A percentile compares a stretch with the other conserved stretches of the same genome.
phyloP scores from a whole-genome alignment of 2,329 filamentous ascomycete genomes.

The Pseudogymnoascus sp. region DNA sequence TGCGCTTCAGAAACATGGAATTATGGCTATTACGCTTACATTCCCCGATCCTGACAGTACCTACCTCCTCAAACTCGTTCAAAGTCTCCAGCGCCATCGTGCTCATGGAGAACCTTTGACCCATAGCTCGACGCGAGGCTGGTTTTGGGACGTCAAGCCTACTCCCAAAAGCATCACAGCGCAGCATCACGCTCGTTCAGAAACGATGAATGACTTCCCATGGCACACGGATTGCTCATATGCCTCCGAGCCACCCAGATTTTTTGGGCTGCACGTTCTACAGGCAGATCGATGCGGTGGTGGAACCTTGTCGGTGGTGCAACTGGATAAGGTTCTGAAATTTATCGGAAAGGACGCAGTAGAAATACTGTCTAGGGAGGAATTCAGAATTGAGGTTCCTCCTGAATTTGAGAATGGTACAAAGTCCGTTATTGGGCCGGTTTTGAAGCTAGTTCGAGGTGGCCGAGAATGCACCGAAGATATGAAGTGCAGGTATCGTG shows the following conservation, averaged over 20 bases:
- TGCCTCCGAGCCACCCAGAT: conserved; percentile 21
- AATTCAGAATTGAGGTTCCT: conserved; percentile 24
- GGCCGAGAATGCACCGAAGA: conserved; percentile 15
- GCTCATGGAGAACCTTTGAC: conserved; percentile 19
- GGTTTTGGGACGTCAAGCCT: conserved; percentile 26
- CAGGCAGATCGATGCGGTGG: conserved; percentile 21
- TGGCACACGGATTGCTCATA: conserved; percentile 29
- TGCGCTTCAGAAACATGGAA: conserved; percentile 17
- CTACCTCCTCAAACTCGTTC: conserved; percentile 20
- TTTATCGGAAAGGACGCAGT: conserved; percentile 14
- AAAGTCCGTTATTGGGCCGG: conserved; percentile 19
- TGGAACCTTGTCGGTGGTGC: conserved; percentile 21
- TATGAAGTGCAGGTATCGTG: conserved; percentile 20
- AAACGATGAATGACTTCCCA: conserved; percentile 26
- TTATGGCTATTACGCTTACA: conserved; percentile 18
- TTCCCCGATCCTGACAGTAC: conserved; percentile 19
- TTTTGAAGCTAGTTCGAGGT: conserved; percentile 17
- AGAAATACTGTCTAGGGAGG: conserved; percentile 15
- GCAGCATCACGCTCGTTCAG: conserved; percentile 18
- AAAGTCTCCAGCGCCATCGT: conserved; percentile 12
- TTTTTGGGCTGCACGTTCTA: conserved; percentile 25
- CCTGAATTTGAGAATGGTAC: conserved; percentile 28
- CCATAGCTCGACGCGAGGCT: conserved; percentile 22
- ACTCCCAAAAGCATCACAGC: conserved; percentile 15
- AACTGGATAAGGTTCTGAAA: conserved; percentile 16